phyloP scores from a whole-genome alignment of 2,329 filamentous ascomycete genomes.

The Alternaria arbusti region DNA sequence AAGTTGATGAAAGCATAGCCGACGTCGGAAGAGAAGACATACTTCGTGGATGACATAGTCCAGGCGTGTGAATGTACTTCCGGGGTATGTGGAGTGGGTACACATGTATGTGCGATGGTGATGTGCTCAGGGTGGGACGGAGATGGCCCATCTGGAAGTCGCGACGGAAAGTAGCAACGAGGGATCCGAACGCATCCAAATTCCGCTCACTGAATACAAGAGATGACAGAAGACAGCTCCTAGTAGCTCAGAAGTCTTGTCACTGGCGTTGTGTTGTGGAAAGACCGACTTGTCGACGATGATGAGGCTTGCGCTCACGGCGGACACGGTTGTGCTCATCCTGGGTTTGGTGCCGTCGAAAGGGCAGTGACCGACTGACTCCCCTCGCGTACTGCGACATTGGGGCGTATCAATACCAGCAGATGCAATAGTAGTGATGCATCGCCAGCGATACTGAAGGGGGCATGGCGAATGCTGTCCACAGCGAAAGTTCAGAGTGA shows the following conservation, averaged over 20 bases:
- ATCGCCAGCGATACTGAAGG: neutral
- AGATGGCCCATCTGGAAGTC: neutral
- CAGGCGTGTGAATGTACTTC: neutral
- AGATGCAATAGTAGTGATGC: neutral
- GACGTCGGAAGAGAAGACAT: too few species aligned
- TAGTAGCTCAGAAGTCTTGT: neutral
- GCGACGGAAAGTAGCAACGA: neutral
- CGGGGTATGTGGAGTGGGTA: neutral
- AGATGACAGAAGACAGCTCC: neutral
- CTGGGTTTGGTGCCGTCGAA: constrained; percentile 10
- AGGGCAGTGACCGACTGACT: neutral
- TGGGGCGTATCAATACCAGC: neutral
- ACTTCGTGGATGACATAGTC: neutral
- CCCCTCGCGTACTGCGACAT: neutral
- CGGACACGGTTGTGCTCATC: constrained; percentile 50
- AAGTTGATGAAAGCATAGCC: too few species aligned
- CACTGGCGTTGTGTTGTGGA: neutral
- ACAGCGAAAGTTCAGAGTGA: neutral
- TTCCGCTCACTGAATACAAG: neutral
- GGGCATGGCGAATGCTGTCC: neutral
- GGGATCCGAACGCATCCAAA: neutral
- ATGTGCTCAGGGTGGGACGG: neutral
- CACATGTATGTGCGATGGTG: neutral
- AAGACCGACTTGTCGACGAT: neutral
- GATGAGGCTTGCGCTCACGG: constrained; percentile 10